A percentile compares a stretch with the other conserved stretches of the same genome.
phyloP scores from a whole-genome alignment of 192 early-diverging fungal genomes.

The Chytriomyces confervae region DNA sequence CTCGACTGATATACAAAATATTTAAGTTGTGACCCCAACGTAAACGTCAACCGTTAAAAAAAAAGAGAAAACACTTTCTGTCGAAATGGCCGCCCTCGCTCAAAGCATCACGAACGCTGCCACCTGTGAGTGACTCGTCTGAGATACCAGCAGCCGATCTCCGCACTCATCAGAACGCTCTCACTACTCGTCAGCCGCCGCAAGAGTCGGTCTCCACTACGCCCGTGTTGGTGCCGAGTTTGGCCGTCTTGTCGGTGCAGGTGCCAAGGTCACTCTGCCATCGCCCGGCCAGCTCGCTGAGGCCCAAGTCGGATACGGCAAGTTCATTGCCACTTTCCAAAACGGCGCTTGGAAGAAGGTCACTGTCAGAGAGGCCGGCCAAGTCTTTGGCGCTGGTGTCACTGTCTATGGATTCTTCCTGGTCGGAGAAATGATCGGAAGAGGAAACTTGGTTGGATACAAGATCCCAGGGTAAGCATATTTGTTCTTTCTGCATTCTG shows the following conservation, averaged over 20 bases:
- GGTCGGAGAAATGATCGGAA: conserved; percentile 64
- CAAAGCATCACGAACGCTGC: not conserved
- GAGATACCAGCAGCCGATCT: not conserved
- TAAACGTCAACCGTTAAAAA: not conserved
- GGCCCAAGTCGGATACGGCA: conserved; percentile 49
- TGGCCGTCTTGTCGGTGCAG: conserved; percentile 44
- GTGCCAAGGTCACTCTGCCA: conserved; percentile 46
- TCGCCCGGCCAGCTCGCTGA: conserved; percentile 41
- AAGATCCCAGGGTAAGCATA: conserved; percentile 54
- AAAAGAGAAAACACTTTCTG: conserved; percentile 4
- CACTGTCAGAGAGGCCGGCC: conserved; percentile 49
- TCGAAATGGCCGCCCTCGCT: conserved; percentile 19
- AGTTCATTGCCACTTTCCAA: conserved; percentile 45
- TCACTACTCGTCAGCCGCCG: conserved; percentile 31
- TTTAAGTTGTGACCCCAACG: too few relatives aligned
- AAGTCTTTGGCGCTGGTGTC: conserved; percentile 48
- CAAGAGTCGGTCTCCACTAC: conserved; percentile 53
- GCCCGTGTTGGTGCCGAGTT: conserved; percentile 52
- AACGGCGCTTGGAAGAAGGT: conserved; percentile 65
- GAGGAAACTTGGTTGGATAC: conserved; percentile 58
- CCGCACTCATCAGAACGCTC: too few relatives aligned
- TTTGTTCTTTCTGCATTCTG: too few relatives aligned
- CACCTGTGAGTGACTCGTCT: conserved; percentile 2
- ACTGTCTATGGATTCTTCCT: conserved; percentile 63
- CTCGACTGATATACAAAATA: too few relatives aligned